Base-by-base conservation (phyloP, 2,329 filamentous ascomycete species). In the Polychaeton citri region DNA sequence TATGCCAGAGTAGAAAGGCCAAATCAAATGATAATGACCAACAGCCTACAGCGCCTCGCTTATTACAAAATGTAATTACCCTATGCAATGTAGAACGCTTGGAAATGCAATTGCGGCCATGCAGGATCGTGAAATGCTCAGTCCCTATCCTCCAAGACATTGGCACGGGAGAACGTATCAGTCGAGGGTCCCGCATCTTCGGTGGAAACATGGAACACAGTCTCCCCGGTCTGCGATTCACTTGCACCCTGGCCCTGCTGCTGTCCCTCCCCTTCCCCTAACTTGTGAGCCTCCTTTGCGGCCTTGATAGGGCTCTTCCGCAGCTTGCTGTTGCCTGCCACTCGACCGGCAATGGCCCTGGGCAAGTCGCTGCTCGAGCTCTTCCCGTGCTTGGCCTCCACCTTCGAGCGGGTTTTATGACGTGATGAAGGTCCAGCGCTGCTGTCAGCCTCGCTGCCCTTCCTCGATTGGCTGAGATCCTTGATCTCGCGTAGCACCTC, bases 401-500 rank as follows among this genome's bases (percentile, higher is more conserved):
- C 19, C 16, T 43, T 46, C 4, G 13, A 16, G 5, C 13, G 13
- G 10, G 18, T 12, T 16, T 19, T 19, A 32, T 32, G 13, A 16
- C 30, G 30, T 15, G 18, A 12, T 12, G 32, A n/a, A 8, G 36
- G 34, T 16, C 36, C 21, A n/a, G 38, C 36, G 5, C 37, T 38
- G 10, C 40, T 38, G n/a, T 50, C 53, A 3, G 33, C 47, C 35
- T 52, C 50, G 21, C 51, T 55, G 13, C 51, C 49, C 16, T 50
- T 38, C 19, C 53, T 38, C 21, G 51, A 52, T 10, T 19, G 47
- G 37, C 51, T 44, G 28, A 45, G 21, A 33, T 52, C 53, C 34
- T 53, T 56, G 28, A 59, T 55, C 41, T 57, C 55, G 36, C 47
- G 53, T 19, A 59, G 37, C 7, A 60, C 79, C 40, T 94, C 84